Evolutionary conservation across 2,329 filamentous ascomycete species (phyloP), one percentile per base, ranked within the genome.

Genomic region (Aciculosporium take): DNA sequence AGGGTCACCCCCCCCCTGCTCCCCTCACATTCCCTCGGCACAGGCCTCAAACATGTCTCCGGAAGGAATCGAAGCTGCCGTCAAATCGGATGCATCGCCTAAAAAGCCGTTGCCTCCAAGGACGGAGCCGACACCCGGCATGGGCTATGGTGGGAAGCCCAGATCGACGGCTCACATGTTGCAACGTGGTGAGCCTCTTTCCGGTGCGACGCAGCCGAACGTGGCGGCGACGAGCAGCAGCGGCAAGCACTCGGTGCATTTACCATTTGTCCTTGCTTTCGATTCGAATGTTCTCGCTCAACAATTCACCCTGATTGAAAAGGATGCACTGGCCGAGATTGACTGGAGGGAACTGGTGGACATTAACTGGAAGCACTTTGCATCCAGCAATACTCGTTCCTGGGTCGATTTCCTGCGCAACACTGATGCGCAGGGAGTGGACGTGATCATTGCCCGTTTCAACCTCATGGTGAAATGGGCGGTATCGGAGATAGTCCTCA

Each of bases 381-480:
- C 74, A 13, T 73, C 72, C 37, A 76, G 71, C 38, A 68, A 79
- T 45, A 74, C 77, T 28, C 74, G 78, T 40, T 84, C 86, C 18
- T 91, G 84, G 84, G 84, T 89, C 9, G 79, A 85, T 33, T 89
- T 87, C 54, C 66, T 89, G 31, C 76, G 79, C 40, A 78, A 79
- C 38, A 72, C 79, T 33, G 78, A 84, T 50, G 79, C 81, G 2
- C 74, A 74, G 41, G 84, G 84, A 12, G 81, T 91, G 29, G 84
- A 89, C 54, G 80, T 91, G 18, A 83, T 88, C 37, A 84, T 89
- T 57, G 82, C 84, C 7, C 79, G 84, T 37, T 91, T 91, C 66
- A 91, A 91, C 58, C 75, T 91, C 48, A 83, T 89, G 65, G 84
- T 88, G 46, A 89, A 89, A 58, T 91, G 84, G 84, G 80, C 77